Evolutionary conservation across 306 rosid species (phyloP), one percentile per base, ranked within the genome.

Genomic region (Pterocarpus macrocarpus): DNA sequence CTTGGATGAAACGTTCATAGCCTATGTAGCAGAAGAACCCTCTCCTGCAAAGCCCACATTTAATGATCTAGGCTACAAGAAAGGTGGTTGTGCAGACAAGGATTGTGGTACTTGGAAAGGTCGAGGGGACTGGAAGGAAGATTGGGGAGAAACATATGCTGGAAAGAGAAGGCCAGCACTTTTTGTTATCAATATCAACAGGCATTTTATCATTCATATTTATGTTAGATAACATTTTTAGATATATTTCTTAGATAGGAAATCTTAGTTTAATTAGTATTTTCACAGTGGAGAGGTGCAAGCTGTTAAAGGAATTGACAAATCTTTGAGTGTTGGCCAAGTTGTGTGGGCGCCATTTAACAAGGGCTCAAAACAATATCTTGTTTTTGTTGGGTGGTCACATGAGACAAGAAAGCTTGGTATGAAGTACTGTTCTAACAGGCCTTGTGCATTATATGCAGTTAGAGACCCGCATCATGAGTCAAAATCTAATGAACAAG

Each of bases 321-420:
- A 79, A 71, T 86, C 91, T 77, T 71, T 94, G 89, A 94, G 94
- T 63, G 86, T 88, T 75, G 98, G 98, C 68, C 98, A 94, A 88
- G 97, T 94, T 78, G 87, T 92, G 15, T 94, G 98, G 98, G 91
- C 93, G 49, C 97, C 94, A 73, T 76, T 84, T 66, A 39, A 32
- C 39, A 71, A 78, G 34, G 94, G 88, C 78, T 82, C 73, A 8
- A 69, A 87, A 71, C 89, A 88, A 64, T 85, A 84, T 84, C 83
- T 94, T 85, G 94, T 92, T 79, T 92, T 92, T 77, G 98, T 90
- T 53, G 97, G 97, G 78, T 94, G 97, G 98, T 86, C 94, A 55
- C 87, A 79, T 14, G 81, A 69, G 77, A 67, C 84, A 71, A 91
- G 97, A 83, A 94, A 92, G 84, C 94, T 94, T 78, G 98, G 98